Base-by-base conservation (phyloP, 306 rosid species). In the Arachis hypogaea region DNA sequence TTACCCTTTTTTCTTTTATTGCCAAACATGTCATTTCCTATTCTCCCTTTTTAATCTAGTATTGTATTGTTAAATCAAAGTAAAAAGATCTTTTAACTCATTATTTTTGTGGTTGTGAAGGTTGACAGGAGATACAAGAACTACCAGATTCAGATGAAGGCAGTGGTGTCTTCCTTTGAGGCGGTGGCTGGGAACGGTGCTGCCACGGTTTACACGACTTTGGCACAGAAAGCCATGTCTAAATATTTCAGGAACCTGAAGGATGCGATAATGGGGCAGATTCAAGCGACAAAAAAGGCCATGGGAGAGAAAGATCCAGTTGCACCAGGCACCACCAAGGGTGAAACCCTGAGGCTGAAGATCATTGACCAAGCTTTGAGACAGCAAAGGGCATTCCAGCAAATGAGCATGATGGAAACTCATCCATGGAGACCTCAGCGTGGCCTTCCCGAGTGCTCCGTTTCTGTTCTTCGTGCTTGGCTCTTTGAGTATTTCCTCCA, bases 401-500 rank as follows among this genome's bases (percentile, higher is more conserved):
- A 14, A 14, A 14, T 14, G 14, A 14, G 14, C 14, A 14, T 14
- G 14, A 14, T 14, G 14, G 14, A 14, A 14, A 14, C 14, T 14
- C 14, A 14, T 14, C 14, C 14, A 14, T 14, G 14, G 14, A 14
- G 14, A 14, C 14, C 14, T 14, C 14, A 14, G 14, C 14, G 14
- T 14, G 14, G 14, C 14, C 14, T 93, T 36, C 98, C 98, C 0
- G 97, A 93, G 44, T 75, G 97, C 5, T 89, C 98, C 3, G 98
- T 93, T 63, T 91, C 98, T 0, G 77, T 93, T 56, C 97, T 93
- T 5, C 78, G 98, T 0, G 96, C 98, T 63, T 93, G 98, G 98
- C 98, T 93, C 16, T 93, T 93, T 40, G 98, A 93, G 71, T 97
- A 93, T 85, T 93, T 93, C 84, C 93, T 93, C 80, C 97, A 93